Base-by-base conservation (phyloP, 495 filamentous ascomycete species). In the Barbatosphaeria neglecta region DNA sequence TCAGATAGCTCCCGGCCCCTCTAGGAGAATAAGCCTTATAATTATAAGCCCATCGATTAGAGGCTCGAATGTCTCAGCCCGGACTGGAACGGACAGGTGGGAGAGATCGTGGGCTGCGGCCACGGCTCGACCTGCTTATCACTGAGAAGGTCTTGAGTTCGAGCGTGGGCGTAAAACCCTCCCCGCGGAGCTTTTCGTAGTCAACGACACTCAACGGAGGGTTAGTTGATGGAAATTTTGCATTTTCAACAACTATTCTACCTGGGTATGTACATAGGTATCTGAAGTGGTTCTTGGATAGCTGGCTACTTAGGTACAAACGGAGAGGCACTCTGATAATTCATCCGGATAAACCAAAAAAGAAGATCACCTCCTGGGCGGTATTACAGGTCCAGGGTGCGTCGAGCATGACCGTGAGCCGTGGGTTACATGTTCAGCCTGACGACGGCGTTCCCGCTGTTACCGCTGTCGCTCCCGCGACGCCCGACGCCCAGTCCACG, bases 401-500 rank as follows among this genome's bases (percentile, higher is more conserved):
- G 38, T 7, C 20, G 20, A 22, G 39, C 25, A 41, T n/a, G n/a
- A n/a, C n/a, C n/a, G n/a, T n/a, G n/a, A n/a, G n/a, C n/a, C n/a
- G n/a, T n/a, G n/a, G n/a, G n/a, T n/a, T n/a, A n/a, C n/a, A n/a
- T 33, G 23, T 19, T 37, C n/a, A 40, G 27, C 25, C 38, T 18
- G 43, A 41, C 52, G 35, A 48, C 47, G 38, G 40, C 38, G 25
- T 48, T 48, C 2, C 38, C 38, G 40, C 46, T 48, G 4, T 25
- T 27, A 4, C 28, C 19, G 24, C 37, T 38, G 1, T 31, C 46
- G 3, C 20, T 22, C 8, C 20, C 16, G 20, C 20, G 13, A 4
- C 20, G 39, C 20, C 20, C 19, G 37, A 3, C 16, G 37, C 37
- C n/a, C n/a, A n/a, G n/a, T n/a, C n/a, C 16, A 13, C 37, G 4